Evolutionary conservation across 1,284 basidiomycete genomes (phyloP), one percentile per base, ranked within the genome.

Genomic region (Tremellales sp.): DNA sequence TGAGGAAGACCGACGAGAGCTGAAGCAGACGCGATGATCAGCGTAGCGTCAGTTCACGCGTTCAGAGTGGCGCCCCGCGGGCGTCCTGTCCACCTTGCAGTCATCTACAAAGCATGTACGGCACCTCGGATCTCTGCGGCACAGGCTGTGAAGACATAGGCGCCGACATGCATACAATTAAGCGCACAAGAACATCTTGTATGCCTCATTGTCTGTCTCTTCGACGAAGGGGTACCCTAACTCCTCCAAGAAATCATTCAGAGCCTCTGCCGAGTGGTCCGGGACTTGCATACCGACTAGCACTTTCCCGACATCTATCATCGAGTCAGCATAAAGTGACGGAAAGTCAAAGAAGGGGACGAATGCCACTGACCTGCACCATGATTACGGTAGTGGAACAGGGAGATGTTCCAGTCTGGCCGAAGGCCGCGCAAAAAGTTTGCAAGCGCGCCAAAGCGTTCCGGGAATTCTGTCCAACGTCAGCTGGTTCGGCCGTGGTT

Each of bases 311-410:
- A 96, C 78, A 67, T 97, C 92, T 92, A 57, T 2, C 12, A 23
- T 46, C n/a, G n/a, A n/a, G 45, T 47, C 23, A 50, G 41, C 25
- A 11, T 13, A 10, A 17, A 29, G 39, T 52, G 36, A 40, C n/a
- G 23, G 47, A 15, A 31, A 25, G 42, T 55, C 13, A 29, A 27
- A 49, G 21, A 40, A 17, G 25, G 7, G 12, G 33, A 24, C 12
- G 40, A 51, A 19, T 26, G 53, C 3, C 7, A 77, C 83, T 55
- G 63, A 88, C 90, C 90, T 63, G 86, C 91, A 26, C 94, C 94
- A 61, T 98, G 93, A 71, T 97, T 97, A 51, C 94, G 81, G 75
- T 98, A 98, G 72, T 98, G 96, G 78, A 97, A 98, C 54, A 98
- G 74, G 1, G 89, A 87, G 46, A 98, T 89, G 74, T 96, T 97